Percentiles rank a stretch among this genome's conserved stretches.
Conservation (phyloP, 1,139 yeast species). For the Arxiozyma bovina region DNA sequence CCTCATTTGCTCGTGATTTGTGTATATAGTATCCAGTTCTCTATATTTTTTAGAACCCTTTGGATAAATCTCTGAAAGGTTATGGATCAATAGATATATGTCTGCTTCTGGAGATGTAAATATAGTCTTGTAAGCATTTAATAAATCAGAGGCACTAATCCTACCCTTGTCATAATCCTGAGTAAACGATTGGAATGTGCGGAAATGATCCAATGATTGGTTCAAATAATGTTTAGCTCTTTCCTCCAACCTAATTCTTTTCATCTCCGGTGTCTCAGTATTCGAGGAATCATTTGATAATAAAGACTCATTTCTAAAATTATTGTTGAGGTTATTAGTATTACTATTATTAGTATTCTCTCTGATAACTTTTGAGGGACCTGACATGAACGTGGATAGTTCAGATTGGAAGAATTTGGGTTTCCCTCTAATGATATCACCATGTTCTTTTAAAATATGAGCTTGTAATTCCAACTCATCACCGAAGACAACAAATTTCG, state of each 20-base stretch:
- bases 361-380: constrained; percentile 24
- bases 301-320: constrained; percentile 13
- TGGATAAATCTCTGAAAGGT: constrained; percentile 48
- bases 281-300: constrained; percentile 5
- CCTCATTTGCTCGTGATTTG: constrained; percentile 22
- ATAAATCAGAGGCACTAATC: constrained; percentile 43
- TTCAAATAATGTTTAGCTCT: constrained; percentile 72
- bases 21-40: constrained; percentile 30
- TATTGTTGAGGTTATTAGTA: constrained; percentile 10
- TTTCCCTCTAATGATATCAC: constrained; percentile 44
- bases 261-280: constrained; percentile 37
- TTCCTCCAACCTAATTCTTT: constrained; percentile 64
- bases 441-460: constrained; percentile 81
- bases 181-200: constrained; percentile 45
- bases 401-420: constrained; percentile 52
- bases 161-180: constrained; percentile 40
- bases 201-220: constrained; percentile 42
- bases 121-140: constrained; percentile 42
- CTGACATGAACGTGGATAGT: constrained; percentile 48
- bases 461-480: constrained; percentile 82
- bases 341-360: too few relatives aligned
- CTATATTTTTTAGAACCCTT: constrained; percentile 31
- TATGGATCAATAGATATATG: constrained; percentile 45
- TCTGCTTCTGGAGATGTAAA: constrained; percentile 43
- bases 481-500: constrained; percentile 82